These are phyloP conservation scores for Ilyonectria robusta DNA, from an alignment of 2,329 filamentous ascomycete species.

Conservation along the genomic window DNA sequence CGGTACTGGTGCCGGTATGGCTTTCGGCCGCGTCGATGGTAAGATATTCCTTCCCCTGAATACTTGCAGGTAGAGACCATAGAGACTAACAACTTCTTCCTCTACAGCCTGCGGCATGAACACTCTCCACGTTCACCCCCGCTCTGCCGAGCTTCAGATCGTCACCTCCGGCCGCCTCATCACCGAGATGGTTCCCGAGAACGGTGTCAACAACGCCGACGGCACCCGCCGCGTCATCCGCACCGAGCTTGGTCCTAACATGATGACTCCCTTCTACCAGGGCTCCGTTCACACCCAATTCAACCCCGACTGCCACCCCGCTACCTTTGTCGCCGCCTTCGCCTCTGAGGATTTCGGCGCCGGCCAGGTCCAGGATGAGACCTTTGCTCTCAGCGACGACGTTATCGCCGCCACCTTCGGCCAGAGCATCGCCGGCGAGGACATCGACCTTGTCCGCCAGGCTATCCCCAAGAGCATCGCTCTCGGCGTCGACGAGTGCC, in stretches of 20 bases:
- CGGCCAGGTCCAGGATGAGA: conserved; percentile 63
- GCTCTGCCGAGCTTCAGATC: conserved; percentile 67
- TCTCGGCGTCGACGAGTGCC: conserved; percentile 66
- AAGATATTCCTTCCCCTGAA: conserved; percentile 23
- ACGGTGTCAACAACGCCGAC: conserved; percentile 57
- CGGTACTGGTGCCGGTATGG: conserved; percentile 64
- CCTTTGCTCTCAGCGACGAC: conserved; percentile 61
- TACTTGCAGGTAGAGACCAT: rapidly evolving
- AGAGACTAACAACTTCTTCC: conserved; percentile 30
- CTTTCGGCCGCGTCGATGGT: conserved; percentile 64
- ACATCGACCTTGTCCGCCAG: conserved; percentile 60
- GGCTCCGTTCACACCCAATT: conserved; percentile 69
- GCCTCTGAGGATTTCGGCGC: conserved; percentile 65
- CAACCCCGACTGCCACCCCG: conserved; percentile 67
- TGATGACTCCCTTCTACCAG: conserved; percentile 68
- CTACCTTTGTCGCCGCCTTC: conserved; percentile 65
- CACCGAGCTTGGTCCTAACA: conserved; percentile 57
- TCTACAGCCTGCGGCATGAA: conserved; percentile 65
- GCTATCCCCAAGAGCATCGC: conserved; percentile 63
- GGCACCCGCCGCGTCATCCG: conserved; percentile 59
- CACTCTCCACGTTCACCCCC: conserved; percentile 69
- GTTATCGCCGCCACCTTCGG: conserved; percentile 63
- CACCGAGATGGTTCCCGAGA: conserved; percentile 67
- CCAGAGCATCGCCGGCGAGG: conserved; percentile 59
- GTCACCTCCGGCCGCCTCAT: conserved; percentile 63